Evolutionary conservation across 2,329 filamentous ascomycete genomes (phyloP).

Genomic region (Pyrenochaeta sp.): DNA sequence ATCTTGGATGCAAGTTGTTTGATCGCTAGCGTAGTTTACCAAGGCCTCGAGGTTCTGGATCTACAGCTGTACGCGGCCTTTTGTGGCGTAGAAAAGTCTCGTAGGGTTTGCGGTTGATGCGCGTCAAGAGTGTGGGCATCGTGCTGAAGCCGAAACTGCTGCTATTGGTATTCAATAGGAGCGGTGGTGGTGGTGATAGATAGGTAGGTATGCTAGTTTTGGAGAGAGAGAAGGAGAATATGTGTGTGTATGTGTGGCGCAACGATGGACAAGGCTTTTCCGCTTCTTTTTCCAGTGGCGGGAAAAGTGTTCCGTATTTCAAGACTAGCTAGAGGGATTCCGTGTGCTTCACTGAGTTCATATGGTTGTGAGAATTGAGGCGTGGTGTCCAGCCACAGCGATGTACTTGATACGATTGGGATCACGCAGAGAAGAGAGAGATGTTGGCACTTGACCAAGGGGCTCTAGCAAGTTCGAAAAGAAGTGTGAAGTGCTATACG

Average conservation of each 20-base stretch:
- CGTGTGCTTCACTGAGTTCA: not conserved
- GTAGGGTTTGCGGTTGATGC: not conserved
- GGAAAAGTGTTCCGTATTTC: not conserved
- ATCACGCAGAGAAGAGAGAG: not conserved
- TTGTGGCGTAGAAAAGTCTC: not conserved
- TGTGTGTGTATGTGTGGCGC: no score
- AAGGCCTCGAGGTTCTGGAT: not conserved
- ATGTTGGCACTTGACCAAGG: no score
- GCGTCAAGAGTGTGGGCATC: not conserved
- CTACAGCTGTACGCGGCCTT: not conserved
- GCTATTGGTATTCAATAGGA: not conserved
- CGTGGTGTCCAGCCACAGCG: not conserved
- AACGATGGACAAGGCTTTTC: not conserved
- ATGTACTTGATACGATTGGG: not conserved
- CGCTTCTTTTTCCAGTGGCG: not conserved
- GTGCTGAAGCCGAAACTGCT: not conserved
- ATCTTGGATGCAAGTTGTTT: not conserved
- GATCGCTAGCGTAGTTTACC: not conserved
- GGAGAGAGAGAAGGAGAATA: no score
- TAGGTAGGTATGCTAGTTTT: no score
- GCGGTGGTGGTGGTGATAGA: no score
- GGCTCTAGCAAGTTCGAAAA: no score
- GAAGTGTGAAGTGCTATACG: no score
- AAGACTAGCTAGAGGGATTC: not conserved
- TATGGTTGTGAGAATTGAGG: not conserved